Conservation (phyloP, 805 yeast species). For the Jamesozyma hellenica region DNA sequence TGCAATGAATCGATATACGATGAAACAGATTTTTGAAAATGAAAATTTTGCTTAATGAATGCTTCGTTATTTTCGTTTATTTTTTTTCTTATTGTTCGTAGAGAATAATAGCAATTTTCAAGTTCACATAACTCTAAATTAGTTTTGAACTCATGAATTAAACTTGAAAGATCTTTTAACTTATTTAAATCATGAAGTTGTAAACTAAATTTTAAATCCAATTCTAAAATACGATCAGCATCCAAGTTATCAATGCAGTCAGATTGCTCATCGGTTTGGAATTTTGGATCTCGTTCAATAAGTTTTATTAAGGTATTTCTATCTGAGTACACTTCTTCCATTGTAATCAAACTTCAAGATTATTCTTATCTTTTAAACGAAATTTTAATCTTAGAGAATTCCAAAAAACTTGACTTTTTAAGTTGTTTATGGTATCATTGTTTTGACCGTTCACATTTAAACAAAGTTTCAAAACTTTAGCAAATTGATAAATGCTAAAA, state of each 20-base stretch:
- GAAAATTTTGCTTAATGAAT: conserved; percentile 15
- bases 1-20: conserved; percentile 23
- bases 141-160: conserved; percentile 23
- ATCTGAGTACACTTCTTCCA: neutral
- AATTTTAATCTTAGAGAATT: no score
- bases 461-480: no score
- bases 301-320: conserved; percentile 1
- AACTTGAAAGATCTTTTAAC: conserved; percentile 13
- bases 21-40: conserved; percentile 21
- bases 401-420: no score
- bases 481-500: no score
- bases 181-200: conserved; percentile 15
- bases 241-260: neutral
- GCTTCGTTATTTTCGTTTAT: conserved; percentile 10
- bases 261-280: neutral
- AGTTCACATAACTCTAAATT: conserved; percentile 22
- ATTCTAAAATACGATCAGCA: conserved; percentile 5
- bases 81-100: conserved; percentile 19
- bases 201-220: conserved; percentile 13
- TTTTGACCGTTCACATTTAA: no score
- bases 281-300: conserved; percentile 5
- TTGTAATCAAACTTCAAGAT: no score
- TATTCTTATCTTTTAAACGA: neutral
- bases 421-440: no score
- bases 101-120: conserved; percentile 27